Evolutionary conservation across 768 basidiomycete species (phyloP), one percentile per base, ranked within the genome.

Genomic region (Auricularia sp.): DNA sequence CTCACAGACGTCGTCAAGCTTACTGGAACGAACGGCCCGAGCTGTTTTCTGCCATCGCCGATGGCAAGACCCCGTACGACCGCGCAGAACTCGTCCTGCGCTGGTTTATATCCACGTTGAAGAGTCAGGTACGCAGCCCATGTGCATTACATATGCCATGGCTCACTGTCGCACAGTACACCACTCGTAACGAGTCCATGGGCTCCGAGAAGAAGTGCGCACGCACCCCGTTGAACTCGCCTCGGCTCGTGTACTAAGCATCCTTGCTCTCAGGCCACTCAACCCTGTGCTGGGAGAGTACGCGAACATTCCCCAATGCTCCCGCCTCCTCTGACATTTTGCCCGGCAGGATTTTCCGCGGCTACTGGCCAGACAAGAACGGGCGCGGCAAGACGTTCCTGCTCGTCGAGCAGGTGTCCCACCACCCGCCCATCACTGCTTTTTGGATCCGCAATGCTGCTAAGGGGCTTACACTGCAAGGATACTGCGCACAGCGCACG

Each of bases 1-100:
- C 51, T 14, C 14, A 51, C 21, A n/a, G 33, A n/a, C 29, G 7
- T 7, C 47, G 6, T 16, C 36, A 67, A 91, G 94, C 94, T 0
- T 97, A 98, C 76, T 98, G 96, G 96, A 92, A 93, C 72, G 96
- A 98, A 74, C 90, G 91, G 61, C 93, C 93, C 34, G 87, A 87
- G 63, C 78, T 93, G 63, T 98, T 99, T 71, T 85, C 93, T 3
- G 85, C 84, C 23, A 98, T 98, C 72, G 84, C 87, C 21, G 86
- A 87, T 68, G 92, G 87, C 3, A 80, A 79, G 72, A 84, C 83
- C 12, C 83, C 86, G 36, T 87, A 94, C 73, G 85, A 86, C 2
- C 81, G 94, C 61, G 81, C 86, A 2, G 78, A 91, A 62, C 83
- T 86, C 5, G 92, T 98, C n/a, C 80, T 98, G 56, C 84, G 83